These are phyloP conservation scores for Arctium lappa DNA, from an alignment of 129 eudicot genomes.

Conservation along the genomic window DNA sequence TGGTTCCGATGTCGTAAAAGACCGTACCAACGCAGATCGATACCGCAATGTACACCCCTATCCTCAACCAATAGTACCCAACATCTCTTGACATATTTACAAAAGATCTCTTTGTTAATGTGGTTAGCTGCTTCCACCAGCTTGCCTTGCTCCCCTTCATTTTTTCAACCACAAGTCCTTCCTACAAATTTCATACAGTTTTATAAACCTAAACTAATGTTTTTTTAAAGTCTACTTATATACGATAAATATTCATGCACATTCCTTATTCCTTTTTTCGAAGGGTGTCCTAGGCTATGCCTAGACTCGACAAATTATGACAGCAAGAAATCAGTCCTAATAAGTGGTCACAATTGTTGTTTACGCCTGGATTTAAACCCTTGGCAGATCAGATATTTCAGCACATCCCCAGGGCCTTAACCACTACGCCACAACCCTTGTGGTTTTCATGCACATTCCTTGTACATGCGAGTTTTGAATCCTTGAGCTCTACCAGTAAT, in stretches of 20 bases:
- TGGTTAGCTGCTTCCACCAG: conserved; percentile 59
- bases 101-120: conserved; percentile 67
- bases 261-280: too few species aligned
- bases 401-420: too few species aligned
- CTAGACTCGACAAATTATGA: too few species aligned
- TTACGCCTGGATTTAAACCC: too few species aligned
- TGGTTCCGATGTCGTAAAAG: conserved; percentile 57
- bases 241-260: background rate
- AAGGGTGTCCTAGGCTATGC: too few species aligned
- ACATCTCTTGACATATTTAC: conserved; percentile 79
- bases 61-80: conserved; percentile 87
- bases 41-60: conserved; percentile 47
- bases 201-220: background rate
- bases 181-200: conserved; percentile 29
- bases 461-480: background rate
- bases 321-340: too few species aligned
- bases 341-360: too few species aligned
- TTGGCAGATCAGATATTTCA: too few species aligned
- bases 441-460: too few species aligned
- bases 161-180: conserved; percentile 36
- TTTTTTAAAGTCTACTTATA: background rate
- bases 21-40: conserved; percentile 76
- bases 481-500: background rate
- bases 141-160: conserved; percentile 59
- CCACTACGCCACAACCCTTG: too few species aligned